phyloP scores from a whole-genome alignment of 2,329 filamentous ascomycete species.

The Pseudocercospora crystallina region DNA sequence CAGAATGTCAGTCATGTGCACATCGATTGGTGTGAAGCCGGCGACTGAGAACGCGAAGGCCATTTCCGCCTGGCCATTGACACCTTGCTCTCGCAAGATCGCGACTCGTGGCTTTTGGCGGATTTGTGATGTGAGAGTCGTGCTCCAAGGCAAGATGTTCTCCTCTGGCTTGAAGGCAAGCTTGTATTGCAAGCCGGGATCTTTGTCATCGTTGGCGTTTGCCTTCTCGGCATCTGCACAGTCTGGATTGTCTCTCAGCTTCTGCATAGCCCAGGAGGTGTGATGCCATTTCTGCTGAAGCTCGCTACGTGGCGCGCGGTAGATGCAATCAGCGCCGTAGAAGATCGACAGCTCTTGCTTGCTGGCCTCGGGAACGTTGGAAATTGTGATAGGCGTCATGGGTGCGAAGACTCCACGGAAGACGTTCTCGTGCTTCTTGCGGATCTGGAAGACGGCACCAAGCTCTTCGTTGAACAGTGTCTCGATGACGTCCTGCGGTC shows the following conservation, averaged over 20 bases:
- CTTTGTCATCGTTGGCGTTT: constrained; percentile 69
- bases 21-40: constrained; percentile 86
- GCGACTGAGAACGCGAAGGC: constrained; percentile 91
- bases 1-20: constrained; percentile 93
- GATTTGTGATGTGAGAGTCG: constrained; percentile 61
- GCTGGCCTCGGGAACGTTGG: constrained; percentile 65
- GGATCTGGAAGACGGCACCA: constrained; percentile 92
- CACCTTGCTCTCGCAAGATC: constrained; percentile 91
- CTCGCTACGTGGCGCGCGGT: constrained; percentile 66
- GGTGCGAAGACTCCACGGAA: constrained; percentile 87
- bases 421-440: constrained; percentile 75
- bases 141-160: constrained; percentile 67
- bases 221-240: constrained; percentile 83
- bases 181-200: constrained; percentile 83
- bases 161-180: constrained; percentile 79
- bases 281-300: constrained; percentile 86
- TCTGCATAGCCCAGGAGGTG: constrained; percentile 90
- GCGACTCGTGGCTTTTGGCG: constrained; percentile 73
- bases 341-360: constrained; percentile 78
- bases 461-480: constrained; percentile 95
- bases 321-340: constrained; percentile 66
- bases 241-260: constrained; percentile 79
- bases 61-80: constrained; percentile 97
- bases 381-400: constrained; percentile 81
- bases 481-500: constrained; percentile 62